Evolutionary conservation across 176 grass and related monocot species (phyloP).

Genomic region (Oryza rufipogon): DNA sequence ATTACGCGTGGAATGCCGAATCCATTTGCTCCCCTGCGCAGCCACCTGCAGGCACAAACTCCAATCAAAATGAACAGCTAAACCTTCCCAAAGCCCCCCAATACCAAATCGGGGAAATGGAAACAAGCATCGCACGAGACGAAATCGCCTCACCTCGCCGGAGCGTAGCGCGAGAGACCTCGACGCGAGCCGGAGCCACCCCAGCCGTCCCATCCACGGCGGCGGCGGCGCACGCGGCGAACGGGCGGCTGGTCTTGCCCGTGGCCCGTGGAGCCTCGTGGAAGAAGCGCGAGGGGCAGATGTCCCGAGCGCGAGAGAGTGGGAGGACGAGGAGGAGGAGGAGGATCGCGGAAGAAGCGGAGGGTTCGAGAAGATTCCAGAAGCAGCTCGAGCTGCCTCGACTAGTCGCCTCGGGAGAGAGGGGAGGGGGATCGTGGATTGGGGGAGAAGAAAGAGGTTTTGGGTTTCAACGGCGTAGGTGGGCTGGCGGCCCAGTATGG

Average conservation of each 20-base stretch:
- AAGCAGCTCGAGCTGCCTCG: not conserved
- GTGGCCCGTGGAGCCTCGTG: not conserved
- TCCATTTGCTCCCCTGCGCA: constrained; percentile 35
- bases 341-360: not conserved
- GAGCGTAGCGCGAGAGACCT: constrained; percentile 46
- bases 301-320: not conserved
- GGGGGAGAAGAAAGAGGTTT: no score
- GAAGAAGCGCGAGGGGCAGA: not conserved
- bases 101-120: constrained; percentile 15
- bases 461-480: no score
- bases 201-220: constrained; percentile 35
- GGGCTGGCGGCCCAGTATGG: no score
- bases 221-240: not conserved
- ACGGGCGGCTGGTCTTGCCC: not conserved
- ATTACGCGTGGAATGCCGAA: constrained; percentile 39
- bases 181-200: constrained; percentile 50
- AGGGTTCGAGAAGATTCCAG: constrained; percentile 17
- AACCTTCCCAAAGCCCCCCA: not conserved
- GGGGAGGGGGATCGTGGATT: no score
- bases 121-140: not conserved
- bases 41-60: constrained; percentile 25
- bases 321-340: not conserved
- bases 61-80: constrained; percentile 8
- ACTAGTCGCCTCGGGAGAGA: no score
- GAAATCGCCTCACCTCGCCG: constrained; percentile 46